A percentile compares a stretch with the other conserved stretches of the same genome.
phyloP scores from a whole-genome alignment of 2,329 filamentous ascomycete species.

The Incumbomyces delicatus region DNA sequence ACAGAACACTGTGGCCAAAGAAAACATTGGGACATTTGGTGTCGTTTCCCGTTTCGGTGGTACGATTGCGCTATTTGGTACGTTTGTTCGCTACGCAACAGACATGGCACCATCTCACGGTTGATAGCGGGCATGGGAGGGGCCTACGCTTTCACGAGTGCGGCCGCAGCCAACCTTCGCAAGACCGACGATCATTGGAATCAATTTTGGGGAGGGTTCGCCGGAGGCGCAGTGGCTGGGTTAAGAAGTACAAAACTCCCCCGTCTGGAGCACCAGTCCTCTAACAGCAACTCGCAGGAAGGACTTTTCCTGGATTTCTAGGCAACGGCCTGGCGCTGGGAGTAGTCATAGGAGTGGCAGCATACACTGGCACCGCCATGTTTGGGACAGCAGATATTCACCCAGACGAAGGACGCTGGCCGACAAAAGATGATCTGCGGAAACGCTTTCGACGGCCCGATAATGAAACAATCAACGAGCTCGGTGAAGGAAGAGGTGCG shows the following conservation, averaged over 20 bases:
- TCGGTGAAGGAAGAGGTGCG: conserved; percentile 82
- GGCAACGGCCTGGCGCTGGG: conserved; percentile 56
- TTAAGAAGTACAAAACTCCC: conserved; percentile 49
- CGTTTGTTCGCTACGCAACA: conserved; percentile 16
- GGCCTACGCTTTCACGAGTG: conserved; percentile 67
- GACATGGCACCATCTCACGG: conserved; percentile 10
- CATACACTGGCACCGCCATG: conserved; percentile 56
- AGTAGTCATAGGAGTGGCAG: conserved; percentile 52
- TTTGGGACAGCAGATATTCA: conserved; percentile 39
- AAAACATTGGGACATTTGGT: conserved; percentile 70
- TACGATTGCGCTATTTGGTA: conserved; percentile 61
- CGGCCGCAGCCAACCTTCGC: conserved; percentile 72
- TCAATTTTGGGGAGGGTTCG: conserved; percentile 63
- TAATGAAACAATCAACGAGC: conserved; percentile 67
- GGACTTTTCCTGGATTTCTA: conserved; percentile 60
- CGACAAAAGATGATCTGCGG: conserved; percentile 63
- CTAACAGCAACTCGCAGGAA: conserved; percentile 33
- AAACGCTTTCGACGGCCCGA: conserved; percentile 63
- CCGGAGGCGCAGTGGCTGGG: conserved; percentile 63
- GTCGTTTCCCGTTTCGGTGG: conserved; percentile 71
- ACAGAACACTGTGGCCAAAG: conserved; percentile 75
- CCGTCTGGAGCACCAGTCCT: not conserved
- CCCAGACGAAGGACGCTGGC: conserved; percentile 56
- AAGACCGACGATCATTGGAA: conserved; percentile 74
- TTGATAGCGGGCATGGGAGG: conserved; percentile 58